A percentile compares a stretch with the other conserved stretches of the same genome.
Conservation (phyloP, 179 eudicot species). For the Heliamphora pulchella region DNA sequence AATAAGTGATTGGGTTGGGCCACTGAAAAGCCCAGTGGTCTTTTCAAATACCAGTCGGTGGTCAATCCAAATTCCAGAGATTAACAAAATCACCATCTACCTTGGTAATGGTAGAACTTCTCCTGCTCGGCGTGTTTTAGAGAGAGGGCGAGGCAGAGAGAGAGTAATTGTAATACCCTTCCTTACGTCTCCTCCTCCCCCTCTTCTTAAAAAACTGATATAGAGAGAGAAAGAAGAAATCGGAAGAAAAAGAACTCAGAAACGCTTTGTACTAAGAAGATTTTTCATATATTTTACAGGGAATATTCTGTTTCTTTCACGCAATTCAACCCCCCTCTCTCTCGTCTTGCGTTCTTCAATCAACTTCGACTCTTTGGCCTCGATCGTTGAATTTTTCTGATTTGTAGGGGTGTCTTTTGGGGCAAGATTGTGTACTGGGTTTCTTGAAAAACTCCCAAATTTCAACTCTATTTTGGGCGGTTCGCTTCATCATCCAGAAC, state of each 20-base stretch:
- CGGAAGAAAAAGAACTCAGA: neutral
- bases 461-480: neutral
- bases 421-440: neutral
- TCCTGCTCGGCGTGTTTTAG: neutral
- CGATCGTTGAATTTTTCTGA: neutral
- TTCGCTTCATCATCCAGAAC: conserved; percentile 9
- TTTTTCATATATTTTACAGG: neutral
- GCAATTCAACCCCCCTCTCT: conserved; percentile 21
- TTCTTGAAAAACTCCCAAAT: neutral
- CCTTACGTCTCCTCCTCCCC: neutral
- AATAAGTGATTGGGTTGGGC: too few species aligned
- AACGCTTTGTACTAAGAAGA: neutral
- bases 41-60: too few species aligned
- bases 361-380: neutral
- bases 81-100: neutral
- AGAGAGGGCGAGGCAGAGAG: neutral
- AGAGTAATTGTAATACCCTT: neutral
- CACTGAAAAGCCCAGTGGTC: too few species aligned
- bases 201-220: conserved; percentile 2
- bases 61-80: too few species aligned
- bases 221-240: neutral
- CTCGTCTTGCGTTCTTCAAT: neutral
- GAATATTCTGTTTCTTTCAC: conserved; percentile 26
- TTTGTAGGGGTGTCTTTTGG: neutral
- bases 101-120: neutral